Evolutionary conservation across 2,329 filamentous ascomycete genomes (phyloP).

Genomic region (Pseudocercospora eumusae): DNA sequence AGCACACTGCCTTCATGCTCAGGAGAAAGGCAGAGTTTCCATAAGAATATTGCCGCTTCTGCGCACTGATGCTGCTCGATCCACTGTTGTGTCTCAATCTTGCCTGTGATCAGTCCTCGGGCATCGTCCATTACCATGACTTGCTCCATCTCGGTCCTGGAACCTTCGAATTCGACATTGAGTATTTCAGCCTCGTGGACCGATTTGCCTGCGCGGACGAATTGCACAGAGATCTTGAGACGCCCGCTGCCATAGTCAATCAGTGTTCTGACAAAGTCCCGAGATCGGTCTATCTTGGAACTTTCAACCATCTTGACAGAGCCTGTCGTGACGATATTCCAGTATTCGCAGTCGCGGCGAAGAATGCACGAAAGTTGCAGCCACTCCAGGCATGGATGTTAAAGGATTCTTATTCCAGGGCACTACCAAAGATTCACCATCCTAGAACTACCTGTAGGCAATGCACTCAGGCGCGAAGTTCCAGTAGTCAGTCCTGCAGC

Average conservation of each 20-base stretch:
- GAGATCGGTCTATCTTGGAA: background rate
- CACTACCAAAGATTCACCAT: background rate
- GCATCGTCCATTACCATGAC: background rate
- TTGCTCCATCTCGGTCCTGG: background rate
- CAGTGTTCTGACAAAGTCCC: background rate
- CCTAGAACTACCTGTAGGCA: background rate
- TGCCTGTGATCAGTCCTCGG: background rate
- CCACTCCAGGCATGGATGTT: background rate
- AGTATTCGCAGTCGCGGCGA: background rate
- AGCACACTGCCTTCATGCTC: background rate
- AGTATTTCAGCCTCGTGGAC: background rate
- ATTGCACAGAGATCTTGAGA: background rate
- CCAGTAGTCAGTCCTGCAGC: too few relatives aligned
- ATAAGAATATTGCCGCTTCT: background rate
- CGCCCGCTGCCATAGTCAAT: conserved; percentile 6
- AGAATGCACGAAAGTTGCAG: background rate
- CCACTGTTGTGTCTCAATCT: background rate
- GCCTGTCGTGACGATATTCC: background rate
- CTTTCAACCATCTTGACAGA: background rate
- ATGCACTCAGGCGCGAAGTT: too few relatives aligned
- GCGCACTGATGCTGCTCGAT: background rate
- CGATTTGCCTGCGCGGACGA: background rate
- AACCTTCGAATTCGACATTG: background rate
- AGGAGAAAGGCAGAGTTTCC: conserved; percentile 1
- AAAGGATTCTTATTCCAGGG: background rate